phyloP scores from a whole-genome alignment of 2,329 filamentous ascomycete genomes.

The Aspergillus sp. region DNA sequence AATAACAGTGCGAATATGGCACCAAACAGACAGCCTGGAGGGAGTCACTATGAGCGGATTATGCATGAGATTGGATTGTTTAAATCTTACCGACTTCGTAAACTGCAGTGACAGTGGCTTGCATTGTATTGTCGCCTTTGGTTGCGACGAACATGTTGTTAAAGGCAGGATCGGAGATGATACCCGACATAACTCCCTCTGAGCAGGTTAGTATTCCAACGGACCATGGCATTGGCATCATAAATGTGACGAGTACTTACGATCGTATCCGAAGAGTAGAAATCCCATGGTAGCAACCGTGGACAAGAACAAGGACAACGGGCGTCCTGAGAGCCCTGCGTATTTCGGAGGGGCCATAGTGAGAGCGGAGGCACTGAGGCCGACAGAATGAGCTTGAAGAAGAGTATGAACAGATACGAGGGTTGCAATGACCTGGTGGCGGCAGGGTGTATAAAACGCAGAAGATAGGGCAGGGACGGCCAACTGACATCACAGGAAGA shows the following conservation, averaged over 20 bases:
- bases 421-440: no score
- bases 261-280: constrained; percentile 61
- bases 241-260: constrained; percentile 31
- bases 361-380: background rate
- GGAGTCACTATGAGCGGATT: fast-evolving
- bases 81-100: constrained; percentile 22
- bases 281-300: constrained; percentile 64
- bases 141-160: constrained; percentile 35
- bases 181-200: constrained; percentile 43
- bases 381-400: no score
- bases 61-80: no score
- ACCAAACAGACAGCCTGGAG: constrained; percentile 34
- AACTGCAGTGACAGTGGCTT: constrained; percentile 33
- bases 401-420: no score
- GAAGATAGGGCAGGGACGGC: no score
- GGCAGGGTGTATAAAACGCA: no score
- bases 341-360: constrained; percentile 53
- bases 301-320: constrained; percentile 58
- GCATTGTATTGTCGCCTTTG: constrained; percentile 39
- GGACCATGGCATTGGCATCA: no score
- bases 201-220: background rate
- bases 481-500: no score
- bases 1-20: constrained; percentile 38
- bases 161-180: constrained; percentile 34
- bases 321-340: constrained; percentile 59